These are phyloP conservation scores for Epichloe gansuensis DNA, from an alignment of 2,329 filamentous ascomycete species.

Conservation along the genomic window DNA sequence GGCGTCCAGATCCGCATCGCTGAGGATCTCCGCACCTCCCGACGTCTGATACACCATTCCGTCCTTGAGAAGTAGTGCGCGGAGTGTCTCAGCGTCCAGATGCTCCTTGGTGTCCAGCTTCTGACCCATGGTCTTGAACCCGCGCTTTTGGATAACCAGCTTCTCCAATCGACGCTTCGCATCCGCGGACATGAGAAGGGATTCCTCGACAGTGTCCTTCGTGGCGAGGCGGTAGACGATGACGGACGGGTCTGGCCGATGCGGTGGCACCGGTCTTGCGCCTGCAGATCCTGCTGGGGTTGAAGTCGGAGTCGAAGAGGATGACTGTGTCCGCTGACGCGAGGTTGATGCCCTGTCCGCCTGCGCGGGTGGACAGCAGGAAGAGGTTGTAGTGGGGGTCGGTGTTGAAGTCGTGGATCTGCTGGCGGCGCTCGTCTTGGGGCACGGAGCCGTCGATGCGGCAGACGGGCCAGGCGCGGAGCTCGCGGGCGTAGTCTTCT, in stretches of 20 bases:
- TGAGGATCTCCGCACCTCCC: conserved; percentile 55
- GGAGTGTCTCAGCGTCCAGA: conserved; percentile 49
- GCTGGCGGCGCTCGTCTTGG: conserved; percentile 55
- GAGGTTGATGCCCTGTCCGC: conserved; percentile 91
- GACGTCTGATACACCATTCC: conserved; percentile 52
- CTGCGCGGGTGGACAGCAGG: conserved; percentile 77
- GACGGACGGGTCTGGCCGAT: conserved; percentile 86
- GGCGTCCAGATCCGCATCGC: conserved; percentile 62
- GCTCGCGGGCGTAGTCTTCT: conserved; percentile 66
- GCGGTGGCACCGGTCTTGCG: conserved; percentile 87
- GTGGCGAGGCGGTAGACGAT: conserved; percentile 91
- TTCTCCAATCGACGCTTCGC: conserved; percentile 88
- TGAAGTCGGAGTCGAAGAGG: conserved; percentile 82
- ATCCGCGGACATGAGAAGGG: conserved; percentile 74
- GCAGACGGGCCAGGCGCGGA: conserved; percentile 70
- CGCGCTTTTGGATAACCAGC: conserved; percentile 87
- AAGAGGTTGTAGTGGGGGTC: conserved; percentile 61
- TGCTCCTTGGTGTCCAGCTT: conserved; percentile 41
- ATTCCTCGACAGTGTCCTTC: conserved; percentile 84
- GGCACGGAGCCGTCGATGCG: conserved; percentile 84
- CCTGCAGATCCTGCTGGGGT: conserved; percentile 92
- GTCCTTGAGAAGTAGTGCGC: conserved; percentile 54
- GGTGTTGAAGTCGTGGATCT: conserved; percentile 64
- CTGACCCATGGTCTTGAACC: conserved; percentile 59
- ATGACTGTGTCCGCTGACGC: conserved; percentile 87